phyloP scores from a whole-genome alignment of 2,329 filamentous ascomycete species.

The Colletotrichum lindemuthianum region DNA sequence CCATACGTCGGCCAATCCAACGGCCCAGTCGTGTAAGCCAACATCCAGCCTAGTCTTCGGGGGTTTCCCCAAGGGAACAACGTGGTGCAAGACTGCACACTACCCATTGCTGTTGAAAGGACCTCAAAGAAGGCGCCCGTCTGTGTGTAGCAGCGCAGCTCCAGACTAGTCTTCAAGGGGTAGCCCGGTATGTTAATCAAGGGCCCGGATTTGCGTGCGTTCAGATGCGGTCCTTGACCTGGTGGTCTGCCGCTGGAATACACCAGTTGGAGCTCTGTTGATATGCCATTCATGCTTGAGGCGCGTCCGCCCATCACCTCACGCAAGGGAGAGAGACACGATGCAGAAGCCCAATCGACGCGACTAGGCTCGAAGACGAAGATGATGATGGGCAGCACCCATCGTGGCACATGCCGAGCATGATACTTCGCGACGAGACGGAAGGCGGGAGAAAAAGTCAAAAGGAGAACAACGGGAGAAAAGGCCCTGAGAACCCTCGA shows the following conservation, averaged over 20 bases:
- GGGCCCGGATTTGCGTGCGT: conserved; percentile 19
- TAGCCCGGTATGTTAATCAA: conserved; percentile 26
- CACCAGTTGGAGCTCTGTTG: conserved; percentile 1
- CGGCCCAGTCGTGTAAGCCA: background rate
- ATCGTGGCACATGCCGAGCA: conserved; percentile 22
- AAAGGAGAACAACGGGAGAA: conserved; percentile 25
- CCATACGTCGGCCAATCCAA: conserved; percentile 13
- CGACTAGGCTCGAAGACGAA: background rate
- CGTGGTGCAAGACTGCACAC: conserved; percentile 19
- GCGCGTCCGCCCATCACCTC: conserved; percentile 10
- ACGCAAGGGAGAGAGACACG: conserved; percentile 14
- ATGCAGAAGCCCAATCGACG: conserved; percentile 14
- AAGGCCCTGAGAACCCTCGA: conserved; percentile 24
- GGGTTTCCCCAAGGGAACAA: conserved; percentile 8
- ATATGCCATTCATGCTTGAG: background rate
- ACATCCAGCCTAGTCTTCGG: conserved; percentile 15
- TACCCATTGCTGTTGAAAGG: conserved; percentile 27
- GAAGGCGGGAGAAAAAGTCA: conserved; percentile 27
- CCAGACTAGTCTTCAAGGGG: conserved; percentile 28
- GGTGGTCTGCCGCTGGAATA: conserved; percentile 19
- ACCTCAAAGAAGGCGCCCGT: conserved; percentile 15
- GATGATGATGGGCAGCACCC: conserved; percentile 7
- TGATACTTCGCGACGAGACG: conserved; percentile 17
- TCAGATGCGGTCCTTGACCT: conserved; percentile 18
- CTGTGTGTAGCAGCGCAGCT: conserved; percentile 26